Percentiles rank a stretch among this genome's conserved stretches.
Evolutionary conservation across 2,329 filamentous ascomycete species (phyloP).

Genomic region (Sporothrix curviconia): DNA sequence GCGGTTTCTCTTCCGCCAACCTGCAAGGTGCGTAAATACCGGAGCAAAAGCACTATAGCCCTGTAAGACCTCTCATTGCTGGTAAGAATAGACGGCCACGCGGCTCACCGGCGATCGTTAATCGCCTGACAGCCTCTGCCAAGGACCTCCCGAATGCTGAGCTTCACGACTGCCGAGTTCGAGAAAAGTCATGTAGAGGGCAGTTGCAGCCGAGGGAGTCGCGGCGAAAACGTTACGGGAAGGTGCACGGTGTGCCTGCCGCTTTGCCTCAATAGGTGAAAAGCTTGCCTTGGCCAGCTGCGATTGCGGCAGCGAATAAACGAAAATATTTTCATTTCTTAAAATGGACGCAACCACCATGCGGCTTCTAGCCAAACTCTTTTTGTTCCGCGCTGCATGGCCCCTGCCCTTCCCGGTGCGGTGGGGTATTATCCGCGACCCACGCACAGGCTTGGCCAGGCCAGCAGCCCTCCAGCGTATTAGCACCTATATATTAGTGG

Average conservation of each 20-base stretch:
- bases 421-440: neutral
- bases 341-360: neutral
- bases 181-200: neutral
- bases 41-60: too few species aligned
- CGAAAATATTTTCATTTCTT: too few species aligned
- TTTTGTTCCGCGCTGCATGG: neutral
- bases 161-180: too few species aligned
- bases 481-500: constrained; percentile 4
- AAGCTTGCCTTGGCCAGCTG: neutral
- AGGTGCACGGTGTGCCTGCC: neutral
- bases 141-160: too few species aligned
- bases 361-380: neutral
- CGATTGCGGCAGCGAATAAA: too few species aligned
- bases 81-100: too few species aligned
- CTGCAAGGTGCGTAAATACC: too few species aligned
- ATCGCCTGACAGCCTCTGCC: too few species aligned
- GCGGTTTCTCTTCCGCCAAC: too few species aligned
- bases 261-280: neutral
- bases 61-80: too few species aligned
- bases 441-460: neutral
- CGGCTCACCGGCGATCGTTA: too few species aligned
- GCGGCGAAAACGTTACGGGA: neutral
- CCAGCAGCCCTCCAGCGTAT: neutral
- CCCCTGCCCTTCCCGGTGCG: neutral
- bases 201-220: neutral